Percentiles rank a stretch among this genome's conserved stretches.
Conservation (phyloP, 768 basidiomycete genomes). For the Rhizopogon vinicolor region DNA sequence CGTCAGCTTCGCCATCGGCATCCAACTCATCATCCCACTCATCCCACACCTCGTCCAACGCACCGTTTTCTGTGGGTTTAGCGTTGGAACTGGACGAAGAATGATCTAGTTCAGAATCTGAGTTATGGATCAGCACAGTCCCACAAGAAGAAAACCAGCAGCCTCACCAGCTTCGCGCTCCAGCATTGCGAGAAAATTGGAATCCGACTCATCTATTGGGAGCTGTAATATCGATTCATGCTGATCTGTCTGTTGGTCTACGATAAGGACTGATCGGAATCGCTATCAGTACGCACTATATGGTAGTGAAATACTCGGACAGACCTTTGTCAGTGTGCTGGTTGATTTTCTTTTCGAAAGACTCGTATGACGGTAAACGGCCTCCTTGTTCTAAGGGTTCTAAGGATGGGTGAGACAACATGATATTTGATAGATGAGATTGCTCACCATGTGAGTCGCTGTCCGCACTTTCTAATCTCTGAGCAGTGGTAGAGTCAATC, state of each 20-base stretch:
- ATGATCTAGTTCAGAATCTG: constrained; percentile 23
- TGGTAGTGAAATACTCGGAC: neutral
- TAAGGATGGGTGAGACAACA: neutral
- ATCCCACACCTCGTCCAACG: constrained; percentile 20
- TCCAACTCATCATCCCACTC: constrained; percentile 33
- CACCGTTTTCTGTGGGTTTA: constrained; percentile 8
- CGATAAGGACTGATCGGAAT: neutral
- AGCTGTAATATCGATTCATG: neutral
- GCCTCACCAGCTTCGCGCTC: constrained; percentile 27
- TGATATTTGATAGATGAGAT: neutral
- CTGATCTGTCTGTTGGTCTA: neutral
- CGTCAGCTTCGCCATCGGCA: constrained; percentile 42
- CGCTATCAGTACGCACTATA: neutral
- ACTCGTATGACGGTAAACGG: neutral
- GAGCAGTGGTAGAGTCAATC: constrained; percentile 7
- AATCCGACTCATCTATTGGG: constrained; percentile 23
- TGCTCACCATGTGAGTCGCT: neutral
- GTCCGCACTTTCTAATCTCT: neutral
- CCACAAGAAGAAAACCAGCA: neutral
- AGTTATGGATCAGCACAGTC: constrained; percentile 6
- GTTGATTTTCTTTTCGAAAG: neutral
- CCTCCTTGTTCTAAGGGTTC: neutral
- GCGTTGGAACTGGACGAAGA: constrained; percentile 12
- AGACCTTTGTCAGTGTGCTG: neutral
- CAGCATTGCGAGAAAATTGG: constrained; percentile 19